Evolutionary conservation across 23 red algal genomes (phyloP), one percentile per base, ranked within the genome.

Genomic region (Gracilaria gracilis): DNA sequence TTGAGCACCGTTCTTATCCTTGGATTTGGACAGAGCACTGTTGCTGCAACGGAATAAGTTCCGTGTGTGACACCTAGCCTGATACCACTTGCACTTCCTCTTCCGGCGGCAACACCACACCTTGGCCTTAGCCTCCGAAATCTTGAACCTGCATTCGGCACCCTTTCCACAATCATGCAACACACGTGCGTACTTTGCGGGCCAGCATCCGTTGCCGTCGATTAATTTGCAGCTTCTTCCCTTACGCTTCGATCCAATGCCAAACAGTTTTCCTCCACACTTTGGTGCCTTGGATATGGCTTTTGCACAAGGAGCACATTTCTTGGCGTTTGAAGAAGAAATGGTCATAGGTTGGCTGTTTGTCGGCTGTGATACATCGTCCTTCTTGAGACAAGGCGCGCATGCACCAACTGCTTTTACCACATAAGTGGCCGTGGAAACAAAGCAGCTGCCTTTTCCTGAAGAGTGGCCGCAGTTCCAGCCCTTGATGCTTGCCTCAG

Each of bases 391-490:
- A 49, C 71, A 76, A 14, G 9, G 33, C 24, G 37, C 42, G 71
- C 71, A 76, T 39, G 4, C 24, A 21, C 4, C 6, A 5, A 20
- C 37, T 20, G 35, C 42, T 7, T 49, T 21, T 4, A 14, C 71
- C 6, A 76, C 7, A 34, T 76, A 76, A 23, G 36, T 49, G 35
- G 71, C 71, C 23, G 71, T 14, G 34, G 9, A 14, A 5, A 76
- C 42, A 49, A 76, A 76, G 71, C 71, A 76, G 24, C 71, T 76
- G 20, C 71, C 71, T 14, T 76, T 39, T 8, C 71, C 71, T 5
- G 71, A 25, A 76, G 71, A 76, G 23, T 76, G 71, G n/a, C 37
- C 71, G 35, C 71, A 76, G 71, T 49, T 76, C 71, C 71, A 76
- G 9, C 71, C 71, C 7, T 24, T 46, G 42, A 34, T 76, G 7